Percentiles rank a stretch among this genome's conserved stretches.
phyloP scores from a whole-genome alignment of 192 early-diverging fungal genomes.

The Coemansia sp. region DNA sequence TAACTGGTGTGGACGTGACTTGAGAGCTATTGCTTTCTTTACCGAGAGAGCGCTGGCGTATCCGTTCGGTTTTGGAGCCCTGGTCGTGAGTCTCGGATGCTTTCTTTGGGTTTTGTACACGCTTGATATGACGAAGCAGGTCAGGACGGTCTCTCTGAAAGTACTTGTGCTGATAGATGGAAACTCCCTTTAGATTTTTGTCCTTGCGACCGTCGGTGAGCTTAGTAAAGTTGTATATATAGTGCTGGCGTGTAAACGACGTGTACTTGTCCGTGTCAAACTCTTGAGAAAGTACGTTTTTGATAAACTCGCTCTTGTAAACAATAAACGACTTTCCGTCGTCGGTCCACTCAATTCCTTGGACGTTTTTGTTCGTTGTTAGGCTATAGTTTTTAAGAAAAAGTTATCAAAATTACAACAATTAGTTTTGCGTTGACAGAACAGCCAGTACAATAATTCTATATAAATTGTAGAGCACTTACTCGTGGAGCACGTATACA shows the following conservation, averaged over 20 bases:
- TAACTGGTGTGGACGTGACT: not conserved
- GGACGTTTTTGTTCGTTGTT: not conserved
- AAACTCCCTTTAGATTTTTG: conserved; percentile 11
- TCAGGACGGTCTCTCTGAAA: conserved; percentile 24
- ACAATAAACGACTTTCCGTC: conserved; percentile 24
- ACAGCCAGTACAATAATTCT: not conserved
- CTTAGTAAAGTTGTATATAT: conserved; percentile 45
- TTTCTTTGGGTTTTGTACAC: not conserved
- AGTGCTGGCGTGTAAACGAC: conserved; percentile 49
- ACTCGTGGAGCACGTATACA: conserved; percentile 29
- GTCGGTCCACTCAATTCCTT: conserved; percentile 23
- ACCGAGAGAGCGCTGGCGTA: not conserved
- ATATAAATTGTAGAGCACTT: not conserved
- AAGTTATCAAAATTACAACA: not conserved
- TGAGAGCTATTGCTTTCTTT: not conserved
- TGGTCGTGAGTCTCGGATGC: not conserved
- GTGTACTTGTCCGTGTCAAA: conserved; percentile 27
- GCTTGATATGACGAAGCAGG: conserved; percentile 2
- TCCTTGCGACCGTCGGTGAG: conserved; percentile 45
- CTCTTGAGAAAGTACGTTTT: conserved; percentile 15
- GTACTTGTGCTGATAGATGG: conserved; percentile 12
- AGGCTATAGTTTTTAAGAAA: not conserved
- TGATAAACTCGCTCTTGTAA: conserved; percentile 1
- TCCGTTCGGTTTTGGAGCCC: not conserved
- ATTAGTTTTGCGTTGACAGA: not conserved